Percentiles rank a stretch among this genome's conserved stretches.
Evolutionary conservation across 2,329 filamentous ascomycete species (phyloP).

Genomic region (Mycogone perniciosa): DNA sequence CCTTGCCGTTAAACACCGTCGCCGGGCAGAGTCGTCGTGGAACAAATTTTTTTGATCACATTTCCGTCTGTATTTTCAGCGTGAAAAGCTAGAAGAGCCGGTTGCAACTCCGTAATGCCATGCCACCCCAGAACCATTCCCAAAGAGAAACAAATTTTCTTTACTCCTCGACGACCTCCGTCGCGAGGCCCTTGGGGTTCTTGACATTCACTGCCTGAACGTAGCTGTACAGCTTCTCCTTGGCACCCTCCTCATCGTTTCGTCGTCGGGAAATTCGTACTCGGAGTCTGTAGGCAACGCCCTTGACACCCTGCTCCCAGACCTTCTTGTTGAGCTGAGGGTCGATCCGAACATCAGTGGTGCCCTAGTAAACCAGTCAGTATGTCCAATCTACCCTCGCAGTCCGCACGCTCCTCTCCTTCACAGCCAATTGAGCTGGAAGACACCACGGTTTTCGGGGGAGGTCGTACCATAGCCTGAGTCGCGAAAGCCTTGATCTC

Average conservation of each 20-base stretch:
- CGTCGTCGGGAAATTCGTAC: slow-evolving; percentile 98
- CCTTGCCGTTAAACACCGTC: neutral
- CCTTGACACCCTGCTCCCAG: slow-evolving; percentile 99
- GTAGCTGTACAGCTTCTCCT: slow-evolving; percentile 99
- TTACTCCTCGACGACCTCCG: slow-evolving; percentile 76
- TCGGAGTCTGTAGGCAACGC: slow-evolving; percentile 92
- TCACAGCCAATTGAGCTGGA: neutral
- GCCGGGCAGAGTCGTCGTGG: slow-evolving; percentile 6
- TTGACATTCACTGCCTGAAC: slow-evolving; percentile 99
- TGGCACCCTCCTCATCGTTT: slow-evolving; percentile 99
- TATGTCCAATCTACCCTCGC: neutral
- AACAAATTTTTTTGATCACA: slow-evolving; percentile 27
- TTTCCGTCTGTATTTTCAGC: slow-evolving; percentile 31
- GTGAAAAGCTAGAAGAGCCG: slow-evolving; percentile 39
- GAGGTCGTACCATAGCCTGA: slow-evolving; percentile 82
- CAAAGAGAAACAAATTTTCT: slow-evolving; percentile 32
- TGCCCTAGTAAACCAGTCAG: slow-evolving; percentile 58
- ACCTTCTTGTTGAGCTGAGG: slow-evolving; percentile 99
- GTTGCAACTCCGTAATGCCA: slow-evolving; percentile 43
- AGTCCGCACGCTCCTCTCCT: neutral
- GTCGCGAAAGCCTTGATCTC: slow-evolving; percentile 95
- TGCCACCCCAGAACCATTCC: slow-evolving; percentile 38
- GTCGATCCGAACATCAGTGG: slow-evolving; percentile 94
- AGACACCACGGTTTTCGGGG: slow-evolving; percentile 1
- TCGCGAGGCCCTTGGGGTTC: slow-evolving; percentile 96